A percentile compares a stretch with the other conserved stretches of the same genome.
phyloP scores from a whole-genome alignment of 108 stramenopile species.

The Fistulifera pelliculosa region DNA sequence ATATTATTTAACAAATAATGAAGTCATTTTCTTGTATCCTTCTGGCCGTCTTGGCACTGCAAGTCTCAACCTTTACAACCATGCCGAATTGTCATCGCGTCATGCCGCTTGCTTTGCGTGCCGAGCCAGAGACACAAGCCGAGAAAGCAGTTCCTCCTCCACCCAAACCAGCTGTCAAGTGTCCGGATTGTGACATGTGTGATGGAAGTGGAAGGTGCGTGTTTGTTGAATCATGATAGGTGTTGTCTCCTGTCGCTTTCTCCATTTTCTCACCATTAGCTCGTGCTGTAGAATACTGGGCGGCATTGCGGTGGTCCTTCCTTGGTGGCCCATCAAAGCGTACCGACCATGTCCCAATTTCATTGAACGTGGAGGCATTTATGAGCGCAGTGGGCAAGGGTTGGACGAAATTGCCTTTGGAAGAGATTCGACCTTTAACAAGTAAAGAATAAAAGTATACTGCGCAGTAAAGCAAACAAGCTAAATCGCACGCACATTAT shows the following conservation, averaged over 20 bases:
- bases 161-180: slow-evolving; percentile 55
- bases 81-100: no score
- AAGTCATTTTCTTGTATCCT: no score
- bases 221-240: not conserved
- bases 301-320: slow-evolving; percentile 61
- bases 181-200: slow-evolving; percentile 73
- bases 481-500: no score
- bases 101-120: no score
- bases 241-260: not conserved
- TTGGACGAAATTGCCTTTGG: slow-evolving; percentile 85
- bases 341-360: slow-evolving; percentile 87
- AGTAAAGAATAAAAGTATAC: no score
- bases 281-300: slow-evolving; percentile 52
- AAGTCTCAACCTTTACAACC: no score
- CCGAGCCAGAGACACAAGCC: not conserved
- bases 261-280: slow-evolving; percentile 4
- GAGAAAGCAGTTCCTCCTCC: slow-evolving; percentile 6
- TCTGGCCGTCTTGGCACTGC: no score
- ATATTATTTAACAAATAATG: no score
- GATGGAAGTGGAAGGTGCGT: slow-evolving; percentile 75
- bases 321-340: slow-evolving; percentile 85
- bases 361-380: slow-evolving; percentile 59
- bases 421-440: slow-evolving; percentile 41
- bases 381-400: slow-evolving; percentile 61
- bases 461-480: no score